Percentiles rank a stretch among this genome's conserved stretches.
Conservation (phyloP, 768 basidiomycete species). For the Fomitopsis serialis region DNA sequence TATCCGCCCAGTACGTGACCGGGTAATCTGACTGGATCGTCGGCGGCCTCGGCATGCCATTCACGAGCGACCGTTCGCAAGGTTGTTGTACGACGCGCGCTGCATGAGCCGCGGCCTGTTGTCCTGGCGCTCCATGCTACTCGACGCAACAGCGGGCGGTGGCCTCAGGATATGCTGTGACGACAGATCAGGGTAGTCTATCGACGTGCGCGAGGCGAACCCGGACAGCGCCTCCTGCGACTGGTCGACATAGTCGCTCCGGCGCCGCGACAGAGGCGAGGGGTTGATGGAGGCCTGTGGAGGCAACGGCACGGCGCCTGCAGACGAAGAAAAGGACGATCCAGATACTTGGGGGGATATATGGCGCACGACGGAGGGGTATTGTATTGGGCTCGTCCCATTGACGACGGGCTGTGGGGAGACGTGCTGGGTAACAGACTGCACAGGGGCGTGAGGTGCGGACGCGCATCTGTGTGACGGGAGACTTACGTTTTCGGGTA, state of each 20-base stretch:
- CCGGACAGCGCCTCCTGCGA: slow-evolving; percentile 56
- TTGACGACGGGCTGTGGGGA: slow-evolving; percentile 31
- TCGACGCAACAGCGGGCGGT: slow-evolving; percentile 72
- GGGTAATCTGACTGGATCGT: slow-evolving; percentile 74
- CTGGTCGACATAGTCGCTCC: slow-evolving; percentile 78
- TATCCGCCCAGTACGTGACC: slow-evolving; percentile 79
- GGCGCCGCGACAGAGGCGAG: slow-evolving; percentile 64
- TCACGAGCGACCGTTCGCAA: slow-evolving; percentile 22
- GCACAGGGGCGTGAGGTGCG: slow-evolving; percentile 2
- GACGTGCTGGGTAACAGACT: slow-evolving; percentile 33
- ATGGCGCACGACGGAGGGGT: slow-evolving; percentile 42
- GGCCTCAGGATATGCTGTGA: slow-evolving; percentile 62
- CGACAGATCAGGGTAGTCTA: slow-evolving; percentile 79
- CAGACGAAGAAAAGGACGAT: slow-evolving; percentile 37
- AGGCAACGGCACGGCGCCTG: slow-evolving; percentile 50
- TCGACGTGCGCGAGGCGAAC: slow-evolving; percentile 43
- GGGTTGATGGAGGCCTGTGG: slow-evolving; percentile 85
- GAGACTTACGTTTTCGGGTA: slow-evolving; percentile 43
- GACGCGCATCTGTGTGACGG: background rate
- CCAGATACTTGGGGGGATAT: slow-evolving; percentile 32
- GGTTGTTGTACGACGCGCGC: slow-evolving; percentile 28
- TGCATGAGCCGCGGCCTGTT: slow-evolving; percentile 51
- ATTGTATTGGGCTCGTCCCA: slow-evolving; percentile 45
- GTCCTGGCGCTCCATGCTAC: slow-evolving; percentile 71
- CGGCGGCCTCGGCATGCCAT: slow-evolving; percentile 50